Percentiles rank a stretch among this genome's conserved stretches.
phyloP scores from a whole-genome alignment of 768 basidiomycete genomes.

The Russula dissimulans region DNA sequence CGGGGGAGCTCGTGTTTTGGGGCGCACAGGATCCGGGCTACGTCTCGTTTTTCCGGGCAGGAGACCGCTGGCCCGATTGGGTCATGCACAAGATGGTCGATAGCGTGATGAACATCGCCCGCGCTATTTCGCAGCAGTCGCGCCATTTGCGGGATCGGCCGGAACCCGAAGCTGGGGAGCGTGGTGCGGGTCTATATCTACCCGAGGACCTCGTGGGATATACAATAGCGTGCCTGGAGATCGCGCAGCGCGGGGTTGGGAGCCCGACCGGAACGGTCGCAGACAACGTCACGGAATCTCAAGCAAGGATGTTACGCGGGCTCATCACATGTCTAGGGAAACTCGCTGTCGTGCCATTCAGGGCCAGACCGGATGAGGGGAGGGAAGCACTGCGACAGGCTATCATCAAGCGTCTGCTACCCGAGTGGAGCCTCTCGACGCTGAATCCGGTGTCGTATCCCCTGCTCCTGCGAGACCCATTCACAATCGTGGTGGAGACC shows the following conservation, averaged over 20 bases:
- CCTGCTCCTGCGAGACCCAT: slow-evolving; percentile 80
- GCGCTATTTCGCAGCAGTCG: slow-evolving; percentile 76
- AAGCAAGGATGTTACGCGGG: slow-evolving; percentile 67
- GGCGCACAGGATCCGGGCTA: slow-evolving; percentile 73
- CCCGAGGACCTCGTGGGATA: slow-evolving; percentile 89
- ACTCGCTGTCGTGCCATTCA: slow-evolving; percentile 60
- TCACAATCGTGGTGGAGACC: slow-evolving; percentile 81
- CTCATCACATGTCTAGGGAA: slow-evolving; percentile 61
- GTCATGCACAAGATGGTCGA: slow-evolving; percentile 78
- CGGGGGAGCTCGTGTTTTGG: slow-evolving; percentile 88
- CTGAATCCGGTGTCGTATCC: slow-evolving; percentile 79
- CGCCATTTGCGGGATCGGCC: slow-evolving; percentile 70
- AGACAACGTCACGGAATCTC: slow-evolving; percentile 71
- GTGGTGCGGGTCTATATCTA: slow-evolving; percentile 80
- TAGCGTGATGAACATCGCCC: slow-evolving; percentile 70
- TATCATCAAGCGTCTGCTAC: slow-evolving; percentile 80
- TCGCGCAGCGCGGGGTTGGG: slow-evolving; percentile 63
- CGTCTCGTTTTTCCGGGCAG: slow-evolving; percentile 41
- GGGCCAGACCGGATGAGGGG: slow-evolving; percentile 61
- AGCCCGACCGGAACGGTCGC: slow-evolving; percentile 43
- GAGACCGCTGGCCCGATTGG: slow-evolving; percentile 42
- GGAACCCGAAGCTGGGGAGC: slow-evolving; percentile 61
- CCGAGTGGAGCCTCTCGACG: slow-evolving; percentile 86
- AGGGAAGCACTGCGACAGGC: slow-evolving; percentile 71
- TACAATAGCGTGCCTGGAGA: slow-evolving; percentile 75